Conservation (phyloP, 257 asterid genomes). For the Solanum megistacrolobum region DNA sequence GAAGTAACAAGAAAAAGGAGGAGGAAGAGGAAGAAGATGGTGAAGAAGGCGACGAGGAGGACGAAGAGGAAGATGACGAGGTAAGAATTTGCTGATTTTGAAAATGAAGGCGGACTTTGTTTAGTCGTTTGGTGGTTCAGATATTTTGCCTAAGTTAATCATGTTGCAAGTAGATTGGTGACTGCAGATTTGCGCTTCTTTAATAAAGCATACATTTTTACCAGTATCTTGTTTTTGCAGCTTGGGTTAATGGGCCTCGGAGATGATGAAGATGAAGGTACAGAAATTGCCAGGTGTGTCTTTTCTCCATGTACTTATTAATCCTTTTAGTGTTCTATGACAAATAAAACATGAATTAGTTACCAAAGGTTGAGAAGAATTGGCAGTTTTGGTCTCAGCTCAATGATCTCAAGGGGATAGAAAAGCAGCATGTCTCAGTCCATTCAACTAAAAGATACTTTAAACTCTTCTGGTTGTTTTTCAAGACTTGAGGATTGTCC, state of each 20-base stretch:
- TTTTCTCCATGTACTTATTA: background rate
- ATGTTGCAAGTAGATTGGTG: constrained; percentile 2
- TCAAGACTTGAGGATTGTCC: background rate
- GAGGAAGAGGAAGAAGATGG: constrained; percentile 30
- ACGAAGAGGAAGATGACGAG: constrained; percentile 30
- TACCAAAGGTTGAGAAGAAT: background rate
- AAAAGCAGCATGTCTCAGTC: background rate
- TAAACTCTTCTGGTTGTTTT: background rate
- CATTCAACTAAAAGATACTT: background rate
- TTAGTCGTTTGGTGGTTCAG: background rate
- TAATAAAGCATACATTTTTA: background rate
- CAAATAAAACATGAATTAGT: background rate
- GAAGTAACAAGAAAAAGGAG: constrained; percentile 16
- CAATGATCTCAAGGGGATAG: background rate
- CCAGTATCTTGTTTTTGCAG: constrained; percentile 26
- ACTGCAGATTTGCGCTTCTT: constrained; percentile 5
- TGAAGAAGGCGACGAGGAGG: constrained; percentile 21
- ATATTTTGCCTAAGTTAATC: background rate
- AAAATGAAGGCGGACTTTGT: constrained; percentile 40
- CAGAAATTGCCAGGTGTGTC: constrained; percentile 51
- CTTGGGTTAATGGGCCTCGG: constrained; percentile 63
- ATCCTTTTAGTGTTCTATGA: background rate
- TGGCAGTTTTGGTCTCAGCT: background rate
- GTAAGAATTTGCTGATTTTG: constrained; percentile 25
- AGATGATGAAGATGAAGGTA: constrained; percentile 31